Evolutionary conservation across 768 basidiomycete species (phyloP).

Genomic region (Serpula lacrymans): DNA sequence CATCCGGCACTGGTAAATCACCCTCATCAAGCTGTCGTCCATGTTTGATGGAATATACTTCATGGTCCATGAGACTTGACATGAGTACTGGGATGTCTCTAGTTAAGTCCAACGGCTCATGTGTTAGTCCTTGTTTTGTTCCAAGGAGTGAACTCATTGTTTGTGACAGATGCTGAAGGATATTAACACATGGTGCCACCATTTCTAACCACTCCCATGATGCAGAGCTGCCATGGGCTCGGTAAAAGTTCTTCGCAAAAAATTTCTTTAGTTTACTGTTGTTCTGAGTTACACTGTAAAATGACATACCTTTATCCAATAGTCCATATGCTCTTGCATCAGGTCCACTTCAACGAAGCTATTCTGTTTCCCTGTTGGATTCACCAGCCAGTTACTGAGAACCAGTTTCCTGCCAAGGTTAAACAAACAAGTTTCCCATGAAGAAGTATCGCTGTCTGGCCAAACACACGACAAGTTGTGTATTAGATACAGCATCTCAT

Average conservation of each 20-base stretch:
- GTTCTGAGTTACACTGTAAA: neutral
- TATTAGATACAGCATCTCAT: conserved; percentile 26
- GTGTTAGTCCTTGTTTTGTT: conserved; percentile 2
- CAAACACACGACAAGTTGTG: conserved; percentile 25
- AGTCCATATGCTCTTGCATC: neutral
- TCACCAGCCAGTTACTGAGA: conserved; percentile 32
- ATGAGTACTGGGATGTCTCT: conserved; percentile 7
- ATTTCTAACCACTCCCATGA: conserved; percentile 33
- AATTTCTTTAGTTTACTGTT: neutral
- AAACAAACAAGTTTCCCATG: no score
- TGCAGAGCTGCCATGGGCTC: conserved; percentile 28
- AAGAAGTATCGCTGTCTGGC: no score
- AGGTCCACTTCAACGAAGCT: neutral
- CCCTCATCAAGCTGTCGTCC: conserved; percentile 6
- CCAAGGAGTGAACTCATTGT: conserved; percentile 5
- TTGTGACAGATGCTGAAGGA: conserved; percentile 6
- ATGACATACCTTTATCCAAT: neutral
- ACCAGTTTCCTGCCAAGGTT: no score
- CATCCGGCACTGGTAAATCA: conserved; percentile 1
- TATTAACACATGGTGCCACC: conserved; percentile 23
- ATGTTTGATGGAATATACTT: conserved; percentile 4
- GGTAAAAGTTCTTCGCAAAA: conserved; percentile 20
- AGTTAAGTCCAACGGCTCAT: conserved; percentile 4
- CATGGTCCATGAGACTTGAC: conserved; percentile 5
- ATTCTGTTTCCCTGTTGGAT: conserved; percentile 18